Evolutionary conservation across 805 yeast species (phyloP).

Genomic region (Metschnikowia lochheadii): DNA sequence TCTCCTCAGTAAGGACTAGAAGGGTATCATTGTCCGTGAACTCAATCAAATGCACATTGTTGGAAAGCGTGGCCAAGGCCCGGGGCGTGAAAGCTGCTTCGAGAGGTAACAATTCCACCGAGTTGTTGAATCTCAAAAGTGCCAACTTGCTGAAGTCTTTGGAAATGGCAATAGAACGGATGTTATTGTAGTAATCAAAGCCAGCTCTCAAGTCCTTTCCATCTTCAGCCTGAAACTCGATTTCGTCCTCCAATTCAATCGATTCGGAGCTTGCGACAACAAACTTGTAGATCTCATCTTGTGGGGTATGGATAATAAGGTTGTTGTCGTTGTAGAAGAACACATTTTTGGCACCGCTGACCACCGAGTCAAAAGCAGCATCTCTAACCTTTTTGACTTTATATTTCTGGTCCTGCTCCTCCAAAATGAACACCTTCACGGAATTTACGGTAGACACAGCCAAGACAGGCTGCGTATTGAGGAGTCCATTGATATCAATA

Average conservation of each 20-base stretch:
- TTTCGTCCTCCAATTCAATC: slow-evolving; percentile 38
- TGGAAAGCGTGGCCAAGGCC: slow-evolving; percentile 55
- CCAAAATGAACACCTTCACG: slow-evolving; percentile 64
- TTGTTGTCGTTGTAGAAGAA: slow-evolving; percentile 43
- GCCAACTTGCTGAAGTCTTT: slow-evolving; percentile 46
- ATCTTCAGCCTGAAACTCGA: slow-evolving; percentile 25
- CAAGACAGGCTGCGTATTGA: slow-evolving; percentile 52
- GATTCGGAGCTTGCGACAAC: slow-evolving; percentile 22
- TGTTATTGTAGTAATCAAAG: slow-evolving; percentile 45
- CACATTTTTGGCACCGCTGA: slow-evolving; percentile 55
- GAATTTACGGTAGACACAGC: slow-evolving; percentile 68
- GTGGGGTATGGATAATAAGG: slow-evolving; percentile 52
- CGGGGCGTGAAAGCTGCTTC: slow-evolving; percentile 23
- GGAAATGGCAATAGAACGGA: slow-evolving; percentile 51
- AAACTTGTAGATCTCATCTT: slow-evolving; percentile 54
- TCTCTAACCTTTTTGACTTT: slow-evolving; percentile 53
- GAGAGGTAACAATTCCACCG: slow-evolving; percentile 49
- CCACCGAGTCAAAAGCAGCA: slow-evolving; percentile 32
- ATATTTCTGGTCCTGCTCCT: slow-evolving; percentile 37
- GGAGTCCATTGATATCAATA: slow-evolving; percentile 53
- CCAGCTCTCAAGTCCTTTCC: slow-evolving; percentile 20
- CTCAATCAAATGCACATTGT: slow-evolving; percentile 56
- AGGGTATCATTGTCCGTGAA: slow-evolving; percentile 52
- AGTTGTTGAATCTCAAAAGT: slow-evolving; percentile 61
- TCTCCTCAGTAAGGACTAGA: slow-evolving; percentile 67